A percentile compares a stretch with the other conserved stretches of the same genome.
Conservation (phyloP, 208 protist species). For the Strigomonas culicis region DNA sequence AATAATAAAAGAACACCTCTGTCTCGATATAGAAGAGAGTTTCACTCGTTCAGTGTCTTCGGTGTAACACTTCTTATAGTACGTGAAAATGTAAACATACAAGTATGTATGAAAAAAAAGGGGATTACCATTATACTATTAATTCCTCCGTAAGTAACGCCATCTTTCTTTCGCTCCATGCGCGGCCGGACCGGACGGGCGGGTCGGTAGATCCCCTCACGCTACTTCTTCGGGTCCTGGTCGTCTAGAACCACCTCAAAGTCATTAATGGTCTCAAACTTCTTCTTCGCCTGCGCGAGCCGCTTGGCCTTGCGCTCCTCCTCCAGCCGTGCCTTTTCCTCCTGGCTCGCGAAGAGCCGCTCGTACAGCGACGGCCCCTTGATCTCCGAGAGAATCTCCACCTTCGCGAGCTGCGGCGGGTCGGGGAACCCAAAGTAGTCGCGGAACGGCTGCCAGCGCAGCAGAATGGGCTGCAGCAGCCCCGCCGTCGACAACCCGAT, state of each 20-base stretch:
- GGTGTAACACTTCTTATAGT: not conserved
- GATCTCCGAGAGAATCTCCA: conserved; percentile 57
- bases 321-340: conserved; percentile 47
- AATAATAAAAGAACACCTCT: no score
- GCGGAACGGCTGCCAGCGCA: conserved; percentile 84
- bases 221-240: conserved; percentile 9
- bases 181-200: no score
- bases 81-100: not conserved
- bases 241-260: conserved; percentile 75
- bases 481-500: conserved; percentile 80
- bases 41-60: not conserved
- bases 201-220: no score
- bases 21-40: no score
- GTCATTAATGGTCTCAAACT: conserved; percentile 68
- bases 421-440: conserved; percentile 82
- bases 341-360: conserved; percentile 61
- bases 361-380: conserved; percentile 70
- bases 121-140: conserved; percentile 6
- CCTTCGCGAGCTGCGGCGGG: conserved; percentile 64
- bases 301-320: conserved; percentile 37
- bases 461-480: conserved; percentile 77
- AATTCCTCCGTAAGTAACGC: conserved; percentile 7
- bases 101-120: conserved; percentile 11
- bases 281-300: conserved; percentile 29
- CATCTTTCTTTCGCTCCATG: no score